phyloP scores from a whole-genome alignment of 1,139 yeast species.

The Kurtzmaniella quercitrusa region DNA sequence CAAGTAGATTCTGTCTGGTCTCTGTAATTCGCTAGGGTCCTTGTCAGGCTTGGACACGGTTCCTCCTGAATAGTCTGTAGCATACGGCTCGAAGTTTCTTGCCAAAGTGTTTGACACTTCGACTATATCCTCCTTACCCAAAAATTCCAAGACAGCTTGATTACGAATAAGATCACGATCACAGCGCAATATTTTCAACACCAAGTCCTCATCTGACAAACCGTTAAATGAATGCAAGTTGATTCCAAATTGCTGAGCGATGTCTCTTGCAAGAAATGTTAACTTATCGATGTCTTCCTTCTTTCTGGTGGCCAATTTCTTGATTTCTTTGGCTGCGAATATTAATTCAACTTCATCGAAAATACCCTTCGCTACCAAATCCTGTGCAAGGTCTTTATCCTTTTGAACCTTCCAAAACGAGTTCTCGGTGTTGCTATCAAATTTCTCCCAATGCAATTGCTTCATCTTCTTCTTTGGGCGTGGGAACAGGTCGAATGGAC shows the following conservation, averaged over 20 bases:
- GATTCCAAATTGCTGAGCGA: conserved; percentile 77
- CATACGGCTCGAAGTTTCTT: conserved; percentile 64
- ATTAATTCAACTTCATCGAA: conserved; percentile 70
- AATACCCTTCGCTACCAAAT: conserved; percentile 64
- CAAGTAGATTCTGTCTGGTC: conserved; percentile 72
- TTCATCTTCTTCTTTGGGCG: conserved; percentile 76
- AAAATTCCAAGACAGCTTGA: conserved; percentile 65
- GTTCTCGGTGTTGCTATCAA: conserved; percentile 52
- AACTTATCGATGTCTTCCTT: conserved; percentile 50
- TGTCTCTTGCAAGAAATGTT: conserved; percentile 62
- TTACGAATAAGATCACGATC: conserved; percentile 53
- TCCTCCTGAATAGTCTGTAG: conserved; percentile 47
- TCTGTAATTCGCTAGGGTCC: conserved; percentile 68
- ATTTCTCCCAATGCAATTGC: conserved; percentile 82
- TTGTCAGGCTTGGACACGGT: conserved; percentile 57
- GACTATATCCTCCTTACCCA: conserved; percentile 63
- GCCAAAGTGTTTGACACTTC: conserved; percentile 64
- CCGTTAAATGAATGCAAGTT: conserved; percentile 61
- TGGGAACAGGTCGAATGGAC: conserved; percentile 58
- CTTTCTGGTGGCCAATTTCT: conserved; percentile 46
- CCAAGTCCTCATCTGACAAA: conserved; percentile 52
- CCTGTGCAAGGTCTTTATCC: conserved; percentile 48
- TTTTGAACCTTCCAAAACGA: conserved; percentile 59
- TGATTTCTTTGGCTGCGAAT: conserved; percentile 77
- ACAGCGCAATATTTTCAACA: conserved; percentile 57